Conservation (phyloP, 371 early-diverging fungal genomes). For the Dinochytrium kinnereticum region DNA sequence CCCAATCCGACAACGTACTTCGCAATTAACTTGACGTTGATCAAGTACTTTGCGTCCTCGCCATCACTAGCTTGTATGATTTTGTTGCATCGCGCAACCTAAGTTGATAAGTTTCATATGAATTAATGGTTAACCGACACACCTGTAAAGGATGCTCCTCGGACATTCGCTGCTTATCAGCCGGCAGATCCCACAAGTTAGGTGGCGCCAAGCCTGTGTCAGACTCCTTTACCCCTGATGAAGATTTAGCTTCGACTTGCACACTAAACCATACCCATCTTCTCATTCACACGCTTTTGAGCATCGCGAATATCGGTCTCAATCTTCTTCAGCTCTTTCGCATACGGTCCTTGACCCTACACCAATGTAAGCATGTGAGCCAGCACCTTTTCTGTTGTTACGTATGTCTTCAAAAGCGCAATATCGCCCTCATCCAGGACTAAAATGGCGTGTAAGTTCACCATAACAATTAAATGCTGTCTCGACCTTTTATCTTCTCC, state of each 20-base stretch:
- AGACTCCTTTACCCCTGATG: conserved; percentile 94
- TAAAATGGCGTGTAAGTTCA: conserved; percentile 19
- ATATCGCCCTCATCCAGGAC: conserved; percentile 98
- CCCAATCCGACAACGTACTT: conserved; percentile 99
- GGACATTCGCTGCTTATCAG: conserved; percentile 95
- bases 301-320: conserved; percentile 93
- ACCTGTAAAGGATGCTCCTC: conserved; percentile 98
- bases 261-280: conserved; percentile 73
- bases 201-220: conserved; percentile 99
- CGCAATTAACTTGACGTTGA: conserved; percentile 99
- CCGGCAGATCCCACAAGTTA: conserved; percentile 98
- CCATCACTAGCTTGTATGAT: conserved; percentile 82
- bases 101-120: neutral
- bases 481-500: conserved; percentile 89
- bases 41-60: conserved; percentile 91
- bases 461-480: neutral
- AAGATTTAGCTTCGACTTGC: neutral
- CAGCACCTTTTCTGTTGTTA: conserved; percentile 42
- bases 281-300: conserved; percentile 96
- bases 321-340: conserved; percentile 86
- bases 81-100: conserved; percentile 98
- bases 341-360: conserved; percentile 97
- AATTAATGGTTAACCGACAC: conserved; percentile 38
- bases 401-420: conserved; percentile 91
- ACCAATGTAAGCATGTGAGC: neutral